A percentile compares a stretch with the other conserved stretches of the same genome.
These are phyloP conservation scores for Boletus rufocinnamomeus DNA, from an alignment of 768 basidiomycete species.

Conservation along the genomic window DNA sequence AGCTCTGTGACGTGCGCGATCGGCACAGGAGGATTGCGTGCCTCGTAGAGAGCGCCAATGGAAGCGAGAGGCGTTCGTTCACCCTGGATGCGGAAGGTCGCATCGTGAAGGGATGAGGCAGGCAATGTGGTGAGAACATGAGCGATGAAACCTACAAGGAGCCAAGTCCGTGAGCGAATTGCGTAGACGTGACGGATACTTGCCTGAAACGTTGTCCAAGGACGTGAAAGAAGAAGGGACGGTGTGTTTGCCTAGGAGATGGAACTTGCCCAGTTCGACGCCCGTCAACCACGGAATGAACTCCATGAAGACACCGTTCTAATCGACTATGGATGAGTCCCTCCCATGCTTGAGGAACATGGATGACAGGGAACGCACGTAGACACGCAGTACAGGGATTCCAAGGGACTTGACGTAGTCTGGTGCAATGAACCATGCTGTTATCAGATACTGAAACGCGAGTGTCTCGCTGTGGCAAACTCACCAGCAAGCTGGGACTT, in stretches of 20 bases:
- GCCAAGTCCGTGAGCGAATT: conserved; percentile 5
- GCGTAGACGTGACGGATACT: neutral
- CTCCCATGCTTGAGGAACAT: neutral
- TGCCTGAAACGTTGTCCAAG: conserved; percentile 38
- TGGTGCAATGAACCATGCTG: conserved; percentile 1
- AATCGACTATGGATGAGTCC: neutral
- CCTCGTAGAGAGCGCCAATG: conserved; percentile 32
- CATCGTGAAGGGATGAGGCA: conserved; percentile 27
- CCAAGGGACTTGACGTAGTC: conserved; percentile 34
- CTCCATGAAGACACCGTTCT: conserved; percentile 40
- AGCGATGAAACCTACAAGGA: conserved; percentile 37
- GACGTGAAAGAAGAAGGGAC: conserved; percentile 34
- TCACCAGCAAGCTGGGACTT: conserved; percentile 35
- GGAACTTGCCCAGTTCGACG: conserved; percentile 31
- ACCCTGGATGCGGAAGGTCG: conserved; percentile 40
- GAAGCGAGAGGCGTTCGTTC: conserved; percentile 31
- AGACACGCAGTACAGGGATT: conserved; percentile 35
- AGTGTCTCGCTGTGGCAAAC: neutral
- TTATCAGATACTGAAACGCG: neutral
- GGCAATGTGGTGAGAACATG: conserved; percentile 37
- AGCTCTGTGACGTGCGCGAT: conserved; percentile 28
- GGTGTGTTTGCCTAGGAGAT: conserved; percentile 37
- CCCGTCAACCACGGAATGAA: conserved; percentile 34
- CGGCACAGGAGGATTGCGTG: conserved; percentile 20
- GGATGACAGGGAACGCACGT: conserved; percentile 23